Conservation (phyloP, 1,284 basidiomycete genomes). For the Stygiomarasmius scandens region DNA sequence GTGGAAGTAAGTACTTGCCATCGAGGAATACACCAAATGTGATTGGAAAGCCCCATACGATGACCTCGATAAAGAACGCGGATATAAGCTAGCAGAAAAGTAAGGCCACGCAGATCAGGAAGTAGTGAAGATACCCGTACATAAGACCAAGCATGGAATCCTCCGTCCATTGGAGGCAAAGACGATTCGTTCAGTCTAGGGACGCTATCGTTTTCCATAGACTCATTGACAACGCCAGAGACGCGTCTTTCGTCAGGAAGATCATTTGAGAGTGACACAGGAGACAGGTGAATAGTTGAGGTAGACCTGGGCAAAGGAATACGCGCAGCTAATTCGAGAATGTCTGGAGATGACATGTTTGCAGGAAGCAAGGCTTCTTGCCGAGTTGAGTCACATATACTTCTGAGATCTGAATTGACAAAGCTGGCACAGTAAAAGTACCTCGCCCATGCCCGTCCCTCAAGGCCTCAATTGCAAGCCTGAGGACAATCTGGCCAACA, state of each 20-base stretch:
- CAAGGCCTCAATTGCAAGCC: too few relatives aligned
- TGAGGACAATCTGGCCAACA: too few relatives aligned
- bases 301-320: conserved; percentile 20
- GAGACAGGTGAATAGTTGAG: conserved; percentile 10
- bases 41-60: conserved; percentile 42
- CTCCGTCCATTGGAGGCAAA: conserved; percentile 34
- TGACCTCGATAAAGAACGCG: conserved; percentile 38
- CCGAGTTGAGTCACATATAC: too few relatives aligned
- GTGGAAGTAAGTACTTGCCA: conserved; percentile 11
- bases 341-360: background rate
- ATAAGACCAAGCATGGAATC: conserved; percentile 37
- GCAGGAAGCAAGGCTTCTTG: too few relatives aligned
- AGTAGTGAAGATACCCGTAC: conserved; percentile 18
- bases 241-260: too few relatives aligned
- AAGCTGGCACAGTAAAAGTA: too few relatives aligned
- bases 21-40: conserved; percentile 37
- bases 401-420: too few relatives aligned
- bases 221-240: background rate
- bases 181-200: conserved; percentile 18
- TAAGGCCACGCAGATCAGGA: background rate
- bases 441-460: too few relatives aligned
- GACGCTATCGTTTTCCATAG: background rate
- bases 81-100: conserved; percentile 36
- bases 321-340: conserved; percentile 20
- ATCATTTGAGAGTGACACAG: background rate